These are phyloP conservation scores for Curvularia verruculosa DNA, from an alignment of 2,329 filamentous ascomycete species.

Conservation along the genomic window DNA sequence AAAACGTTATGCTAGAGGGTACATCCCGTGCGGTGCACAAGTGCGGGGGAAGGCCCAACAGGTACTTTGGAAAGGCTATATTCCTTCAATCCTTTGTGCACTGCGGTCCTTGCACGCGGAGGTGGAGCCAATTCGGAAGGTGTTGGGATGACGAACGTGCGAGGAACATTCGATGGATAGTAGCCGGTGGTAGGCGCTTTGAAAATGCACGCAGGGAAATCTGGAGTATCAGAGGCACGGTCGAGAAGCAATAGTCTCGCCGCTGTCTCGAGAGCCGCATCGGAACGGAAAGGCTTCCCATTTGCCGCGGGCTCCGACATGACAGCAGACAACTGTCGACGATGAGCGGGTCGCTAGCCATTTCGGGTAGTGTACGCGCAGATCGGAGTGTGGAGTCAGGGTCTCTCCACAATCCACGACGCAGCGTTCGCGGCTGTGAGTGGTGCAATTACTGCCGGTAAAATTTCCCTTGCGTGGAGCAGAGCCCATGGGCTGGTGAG, in stretches of 20 bases:
- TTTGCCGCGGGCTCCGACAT: not conserved
- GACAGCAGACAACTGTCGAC: not conserved
- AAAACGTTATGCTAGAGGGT: slow-evolving; percentile 25
- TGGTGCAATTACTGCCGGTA: slow-evolving; percentile 15
- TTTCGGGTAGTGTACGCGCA: slow-evolving; percentile 4
- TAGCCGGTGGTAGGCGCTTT: slow-evolving; percentile 1
- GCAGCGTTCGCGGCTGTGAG: slow-evolving; percentile 3
- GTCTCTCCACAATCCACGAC: slow-evolving; percentile 12
- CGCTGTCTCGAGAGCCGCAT: slow-evolving; percentile 9
- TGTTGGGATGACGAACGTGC: slow-evolving; percentile 3
- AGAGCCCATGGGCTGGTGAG: not conserved
- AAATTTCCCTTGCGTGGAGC: slow-evolving; percentile 8
- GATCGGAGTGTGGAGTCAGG: slow-evolving; percentile 11
- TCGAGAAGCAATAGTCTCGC: slow-evolving; percentile 1
- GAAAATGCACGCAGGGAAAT: too few relatives aligned
- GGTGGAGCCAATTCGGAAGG: not conserved
- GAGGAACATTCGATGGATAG: slow-evolving; percentile 10
- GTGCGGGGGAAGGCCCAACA: slow-evolving; percentile 17
- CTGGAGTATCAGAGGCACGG: not conserved
- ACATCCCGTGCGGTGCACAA: slow-evolving; percentile 16
- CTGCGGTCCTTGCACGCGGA: slow-evolving; percentile 11
- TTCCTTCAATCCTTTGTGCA: not conserved
- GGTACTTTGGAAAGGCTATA: slow-evolving; percentile 14
- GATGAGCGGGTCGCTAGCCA: slow-evolving; percentile 1
- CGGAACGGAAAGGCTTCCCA: slow-evolving; percentile 12